Evolutionary conservation across 2,329 filamentous ascomycete genomes (phyloP).

Genomic region (Sphaerulina vaccinii): DNA sequence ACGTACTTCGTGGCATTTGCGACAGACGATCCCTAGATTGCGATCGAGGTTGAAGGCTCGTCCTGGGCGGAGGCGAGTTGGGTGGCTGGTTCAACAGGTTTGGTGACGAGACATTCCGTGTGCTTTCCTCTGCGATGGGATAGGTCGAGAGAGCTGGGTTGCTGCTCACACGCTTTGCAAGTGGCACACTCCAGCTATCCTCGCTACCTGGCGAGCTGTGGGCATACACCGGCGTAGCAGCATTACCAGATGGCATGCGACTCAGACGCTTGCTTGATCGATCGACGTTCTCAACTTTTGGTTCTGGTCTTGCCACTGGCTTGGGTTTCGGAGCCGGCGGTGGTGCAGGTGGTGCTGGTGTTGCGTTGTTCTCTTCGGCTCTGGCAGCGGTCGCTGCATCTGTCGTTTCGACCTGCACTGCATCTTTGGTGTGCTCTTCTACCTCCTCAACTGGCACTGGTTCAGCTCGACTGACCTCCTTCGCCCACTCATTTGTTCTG

Average conservation of each 20-base stretch:
- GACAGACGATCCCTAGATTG: slow-evolving; percentile 10
- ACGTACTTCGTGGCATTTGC: slow-evolving; percentile 26
- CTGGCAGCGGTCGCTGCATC: slow-evolving; percentile 49
- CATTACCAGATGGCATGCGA: slow-evolving; percentile 11
- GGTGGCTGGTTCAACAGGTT: slow-evolving; percentile 4
- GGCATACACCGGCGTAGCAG: slow-evolving; percentile 14
- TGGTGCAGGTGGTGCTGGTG: slow-evolving; percentile 21
- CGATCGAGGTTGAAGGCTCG: too few species aligned
- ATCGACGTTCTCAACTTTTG: background rate
- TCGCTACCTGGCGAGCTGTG: slow-evolving; percentile 14
- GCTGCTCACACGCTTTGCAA: slow-evolving; percentile 25
- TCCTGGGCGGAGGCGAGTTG: slow-evolving; percentile 11
- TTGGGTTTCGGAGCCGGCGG: slow-evolving; percentile 10
- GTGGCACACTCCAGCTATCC: slow-evolving; percentile 23
- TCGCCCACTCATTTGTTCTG: slow-evolving; percentile 94
- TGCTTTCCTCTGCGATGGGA: background rate
- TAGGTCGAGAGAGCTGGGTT: slow-evolving; percentile 14
- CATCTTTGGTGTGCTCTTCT: slow-evolving; percentile 42
- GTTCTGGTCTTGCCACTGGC: background rate
- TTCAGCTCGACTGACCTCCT: slow-evolving; percentile 78
- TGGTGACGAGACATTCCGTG: slow-evolving; percentile 10
- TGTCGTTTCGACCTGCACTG: slow-evolving; percentile 38
- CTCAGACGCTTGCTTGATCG: slow-evolving; percentile 1
- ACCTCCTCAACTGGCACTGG: slow-evolving; percentile 46
- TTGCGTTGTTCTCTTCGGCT: slow-evolving; percentile 27